Evolutionary conservation across 163 green algal genomes (phyloP), one percentile per base, ranked within the genome.

Genomic region (Scenedesmus sp.): DNA sequence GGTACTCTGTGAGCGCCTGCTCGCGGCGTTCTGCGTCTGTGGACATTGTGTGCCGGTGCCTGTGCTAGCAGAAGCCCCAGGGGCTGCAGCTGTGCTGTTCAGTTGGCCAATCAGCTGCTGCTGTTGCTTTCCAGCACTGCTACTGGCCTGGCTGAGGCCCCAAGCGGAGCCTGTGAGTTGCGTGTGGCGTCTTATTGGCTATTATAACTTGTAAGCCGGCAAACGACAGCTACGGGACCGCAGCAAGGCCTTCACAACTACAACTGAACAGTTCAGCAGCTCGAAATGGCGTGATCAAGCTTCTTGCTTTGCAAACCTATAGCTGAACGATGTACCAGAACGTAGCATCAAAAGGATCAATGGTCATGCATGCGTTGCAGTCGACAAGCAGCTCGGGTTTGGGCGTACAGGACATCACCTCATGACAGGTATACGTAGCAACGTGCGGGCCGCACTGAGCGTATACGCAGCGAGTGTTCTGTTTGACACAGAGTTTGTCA

Each of bases 1-100:
- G 92, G 76, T 97, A 99, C 52, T 99, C 97, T 16, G 81, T 81
- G 5, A 99, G 90, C 0, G 97, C 97, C 83, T 95, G 89, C 59
- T 97, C 92, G 67, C 95, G 92, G 82, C 94, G 95, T 56, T 97
- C 95, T 23, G 84, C 92, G 23, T 98, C 96, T 70, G 83, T 90
- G n/a, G 82, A 84, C 88, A 92, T 92, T 26, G 8, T n/a, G 77
- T 66, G 64, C 60, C 57, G 81, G 46, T 88, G 62, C 66, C n/a
- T 46, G 13, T 77, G 70, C 70, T 52, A 52, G 23, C 70, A 79
- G 5, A 15, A 70, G 12, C 70, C 16, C 66, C 6, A 26, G 5
- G 23, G 70, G 23, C 8, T 79, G 70, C 70, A 79, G 70, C 70
- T 79, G 46, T 15, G 23, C 4, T 23, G 46, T 23, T 79, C 23